Percentiles rank a stretch among this genome's conserved stretches.
Conservation (phyloP, 202 grass and related monocot species). For the Setaria viridis region DNA sequence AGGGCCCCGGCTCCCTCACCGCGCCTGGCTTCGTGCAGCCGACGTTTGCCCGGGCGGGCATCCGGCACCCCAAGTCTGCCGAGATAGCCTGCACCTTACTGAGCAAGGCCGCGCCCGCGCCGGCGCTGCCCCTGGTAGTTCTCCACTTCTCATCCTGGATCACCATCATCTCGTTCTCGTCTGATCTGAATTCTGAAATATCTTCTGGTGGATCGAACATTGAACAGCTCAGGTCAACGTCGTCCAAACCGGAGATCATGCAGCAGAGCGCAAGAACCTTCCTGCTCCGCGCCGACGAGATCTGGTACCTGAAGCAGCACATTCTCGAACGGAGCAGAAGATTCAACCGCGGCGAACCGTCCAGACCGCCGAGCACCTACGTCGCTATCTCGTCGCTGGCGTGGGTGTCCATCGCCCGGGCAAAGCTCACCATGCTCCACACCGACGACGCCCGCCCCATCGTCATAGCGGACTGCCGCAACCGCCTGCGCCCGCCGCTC, state of each 20-base stretch:
- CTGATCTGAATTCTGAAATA: no score
- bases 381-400: conserved; percentile 34
- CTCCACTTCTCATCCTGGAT: no score
- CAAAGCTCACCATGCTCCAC: neutral
- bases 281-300: conserved; percentile 19
- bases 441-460: conserved; percentile 8
- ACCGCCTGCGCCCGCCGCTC: conserved; percentile 42
- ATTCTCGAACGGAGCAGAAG: neutral
- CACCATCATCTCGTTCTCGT: no score
- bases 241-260: neutral
- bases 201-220: no score
- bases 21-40: neutral
- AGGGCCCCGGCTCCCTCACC: neutral
- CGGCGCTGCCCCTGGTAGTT: conserved; percentile 27
- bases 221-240: neutral
- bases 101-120: conserved; percentile 17
- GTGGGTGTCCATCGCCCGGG: conserved; percentile 30
- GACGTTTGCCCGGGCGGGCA: conserved; percentile 37
- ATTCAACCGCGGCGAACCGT: neutral
- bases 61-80: conserved; percentile 14
- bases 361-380: conserved; percentile 1
- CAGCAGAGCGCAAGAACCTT: conserved; percentile 36
- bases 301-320: conserved; percentile 46
- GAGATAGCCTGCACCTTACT: neutral
- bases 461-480: conserved; percentile 35